Conservation (phyloP, 2,329 filamentous ascomycete species). For the Claviceps digitariae region DNA sequence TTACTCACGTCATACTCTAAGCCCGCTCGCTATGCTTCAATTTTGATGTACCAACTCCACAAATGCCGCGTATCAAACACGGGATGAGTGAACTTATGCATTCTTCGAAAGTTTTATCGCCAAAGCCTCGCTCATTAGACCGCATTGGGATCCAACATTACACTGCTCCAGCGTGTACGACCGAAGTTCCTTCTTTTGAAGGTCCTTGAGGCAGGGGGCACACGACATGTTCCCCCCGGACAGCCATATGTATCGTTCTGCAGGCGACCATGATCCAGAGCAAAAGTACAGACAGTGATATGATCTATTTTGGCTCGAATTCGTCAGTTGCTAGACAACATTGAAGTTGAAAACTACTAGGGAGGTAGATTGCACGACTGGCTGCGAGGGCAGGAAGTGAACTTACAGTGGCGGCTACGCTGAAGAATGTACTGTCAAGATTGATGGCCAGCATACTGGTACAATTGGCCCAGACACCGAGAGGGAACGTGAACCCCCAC, state of each 20-base stretch:
- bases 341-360: background rate
- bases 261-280: constrained; percentile 29
- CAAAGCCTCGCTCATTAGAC: background rate
- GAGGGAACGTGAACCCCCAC: constrained; percentile 34
- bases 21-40: background rate
- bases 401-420: constrained; percentile 23
- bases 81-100: background rate
- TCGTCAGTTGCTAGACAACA: background rate
- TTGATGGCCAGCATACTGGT: constrained; percentile 26
- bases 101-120: background rate
- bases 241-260: constrained; percentile 23
- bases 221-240: constrained; percentile 30
- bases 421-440: constrained; percentile 30
- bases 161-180: constrained; percentile 14
- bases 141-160: no score
- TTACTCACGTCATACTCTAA: background rate
- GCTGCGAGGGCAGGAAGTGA: background rate
- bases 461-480: constrained; percentile 30
- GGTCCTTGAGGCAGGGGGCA: constrained; percentile 28
- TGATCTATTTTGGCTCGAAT: constrained; percentile 17
- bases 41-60: background rate
- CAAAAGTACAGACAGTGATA: constrained; percentile 26
- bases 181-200: constrained; percentile 20
- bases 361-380: background rate
- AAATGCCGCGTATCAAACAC: background rate